Evolutionary conservation across 2,329 filamentous ascomycete genomes (phyloP).

Genomic region (Nemania abortiva): DNA sequence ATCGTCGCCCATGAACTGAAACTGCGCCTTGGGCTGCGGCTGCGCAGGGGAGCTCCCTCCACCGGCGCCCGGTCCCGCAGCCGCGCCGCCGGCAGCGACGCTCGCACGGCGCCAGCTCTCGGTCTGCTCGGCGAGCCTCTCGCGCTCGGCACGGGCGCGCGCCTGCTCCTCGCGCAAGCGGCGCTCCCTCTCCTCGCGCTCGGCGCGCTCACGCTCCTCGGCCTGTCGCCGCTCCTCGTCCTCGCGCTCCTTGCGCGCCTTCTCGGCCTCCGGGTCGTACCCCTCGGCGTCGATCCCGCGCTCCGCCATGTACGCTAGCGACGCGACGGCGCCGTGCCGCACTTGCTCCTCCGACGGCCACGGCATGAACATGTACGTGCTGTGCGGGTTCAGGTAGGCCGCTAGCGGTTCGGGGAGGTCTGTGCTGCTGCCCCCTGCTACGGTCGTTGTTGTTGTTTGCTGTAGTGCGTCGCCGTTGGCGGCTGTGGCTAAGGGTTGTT

Average conservation of each 20-base stretch:
- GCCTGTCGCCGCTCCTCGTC: slow-evolving; percentile 62
- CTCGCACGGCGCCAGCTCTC: slow-evolving; percentile 46
- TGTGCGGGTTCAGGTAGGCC: slow-evolving; percentile 66
- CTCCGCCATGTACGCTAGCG: slow-evolving; percentile 71
- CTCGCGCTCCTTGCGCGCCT: slow-evolving; percentile 61
- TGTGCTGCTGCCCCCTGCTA: slow-evolving; percentile 51
- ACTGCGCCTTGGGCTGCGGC: slow-evolving; percentile 60
- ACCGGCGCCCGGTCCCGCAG: not conserved
- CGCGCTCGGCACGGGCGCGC: slow-evolving; percentile 46
- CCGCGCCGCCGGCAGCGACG: slow-evolving; percentile 25
- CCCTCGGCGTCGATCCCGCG: slow-evolving; percentile 71
- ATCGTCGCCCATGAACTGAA: slow-evolving; percentile 66
- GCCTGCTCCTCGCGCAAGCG: slow-evolving; percentile 58
- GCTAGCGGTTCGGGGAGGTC: slow-evolving; percentile 63
- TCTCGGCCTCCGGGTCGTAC: slow-evolving; percentile 69
- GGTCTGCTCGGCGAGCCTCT: slow-evolving; percentile 52
- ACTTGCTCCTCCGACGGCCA: slow-evolving; percentile 82
- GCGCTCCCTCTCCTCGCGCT: slow-evolving; percentile 61
- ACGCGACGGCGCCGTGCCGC: slow-evolving; percentile 74
- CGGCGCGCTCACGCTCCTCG: slow-evolving; percentile 61
- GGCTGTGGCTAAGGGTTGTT: not conserved
- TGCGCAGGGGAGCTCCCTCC: slow-evolving; percentile 3
- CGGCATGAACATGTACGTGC: slow-evolving; percentile 74
- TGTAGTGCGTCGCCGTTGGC: slow-evolving; percentile 1
- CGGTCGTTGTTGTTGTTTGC: slow-evolving; percentile 16